phyloP scores from a whole-genome alignment of 208 protist genomes.

The Trypanosoma lewisi region DNA sequence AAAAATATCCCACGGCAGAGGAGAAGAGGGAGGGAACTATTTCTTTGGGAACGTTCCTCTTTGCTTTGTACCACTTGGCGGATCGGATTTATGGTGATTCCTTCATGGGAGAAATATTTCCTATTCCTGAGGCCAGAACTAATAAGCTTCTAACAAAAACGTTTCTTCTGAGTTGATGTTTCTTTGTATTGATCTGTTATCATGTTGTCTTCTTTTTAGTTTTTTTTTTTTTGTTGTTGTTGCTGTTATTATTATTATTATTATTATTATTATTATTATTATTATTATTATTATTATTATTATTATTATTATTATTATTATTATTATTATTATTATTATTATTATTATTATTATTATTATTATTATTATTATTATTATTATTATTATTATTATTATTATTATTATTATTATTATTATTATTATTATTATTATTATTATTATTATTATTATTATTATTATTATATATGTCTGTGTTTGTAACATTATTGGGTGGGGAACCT shows the following conservation, averaged over 20 bases:
- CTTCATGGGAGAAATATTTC: slow-evolving; percentile 38
- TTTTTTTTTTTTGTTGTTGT: slow-evolving; percentile 6
- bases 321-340: too few relatives aligned
- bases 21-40: slow-evolving; percentile 29
- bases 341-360: too few relatives aligned
- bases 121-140: slow-evolving; percentile 40
- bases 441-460: too few relatives aligned
- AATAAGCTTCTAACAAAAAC: slow-evolving; percentile 66
- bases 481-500: too few relatives aligned
- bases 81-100: slow-evolving; percentile 52
- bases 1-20: slow-evolving; percentile 3
- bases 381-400: too few relatives aligned
- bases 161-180: slow-evolving; percentile 40
- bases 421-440: too few relatives aligned
- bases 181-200: background rate
- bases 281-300: too few relatives aligned
- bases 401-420: too few relatives aligned
- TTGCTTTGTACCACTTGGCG: slow-evolving; percentile 49
- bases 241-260: too few relatives aligned
- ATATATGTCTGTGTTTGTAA: too few relatives aligned
- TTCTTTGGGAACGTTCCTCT: slow-evolving; percentile 30
- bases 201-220: background rate
- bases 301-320: too few relatives aligned
- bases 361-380: too few relatives aligned
- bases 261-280: slow-evolving; percentile 8